Evolutionary conservation across 2,329 filamentous ascomycete genomes (phyloP).

Genomic region (Trichoderma sp.): DNA sequence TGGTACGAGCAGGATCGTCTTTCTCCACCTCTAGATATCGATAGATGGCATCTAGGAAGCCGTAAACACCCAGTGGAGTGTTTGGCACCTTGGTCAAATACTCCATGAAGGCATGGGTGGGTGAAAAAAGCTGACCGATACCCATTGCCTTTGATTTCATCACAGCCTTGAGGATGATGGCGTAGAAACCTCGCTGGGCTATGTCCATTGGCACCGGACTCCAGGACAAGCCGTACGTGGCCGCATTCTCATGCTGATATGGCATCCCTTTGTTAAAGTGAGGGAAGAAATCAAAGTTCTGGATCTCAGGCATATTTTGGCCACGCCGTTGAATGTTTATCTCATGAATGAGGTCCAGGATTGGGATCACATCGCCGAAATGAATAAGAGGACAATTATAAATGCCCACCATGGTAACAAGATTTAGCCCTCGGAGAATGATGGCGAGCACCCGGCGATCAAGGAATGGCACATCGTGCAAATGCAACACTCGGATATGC

Average conservation of each 20-base stretch:
- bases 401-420: constrained; percentile 39
- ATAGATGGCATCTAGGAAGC: constrained; percentile 40
- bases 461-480: constrained; percentile 36
- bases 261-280: constrained; percentile 36
- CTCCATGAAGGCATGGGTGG: constrained; percentile 35
- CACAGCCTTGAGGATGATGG: constrained; percentile 39
- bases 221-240: constrained; percentile 39
- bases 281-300: constrained; percentile 40
- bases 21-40: constrained; percentile 34
- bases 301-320: constrained; percentile 27
- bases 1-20: not conserved
- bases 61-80: constrained; percentile 33
- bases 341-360: constrained; percentile 42
- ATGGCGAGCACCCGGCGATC: constrained; percentile 40
- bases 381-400: constrained; percentile 43
- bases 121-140: constrained; percentile 36
- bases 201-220: constrained; percentile 30
- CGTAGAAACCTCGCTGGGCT: constrained; percentile 39
- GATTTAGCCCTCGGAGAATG: constrained; percentile 38
- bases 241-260: constrained; percentile 14
- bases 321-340: constrained; percentile 35
- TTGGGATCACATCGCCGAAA: constrained; percentile 38
- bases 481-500: constrained; percentile 33
- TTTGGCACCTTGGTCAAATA: constrained; percentile 38
- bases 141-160: constrained; percentile 38